Evolutionary conservation across 805 yeast genomes (phyloP).

Genomic region (Lachancea lanzarotensis): DNA sequence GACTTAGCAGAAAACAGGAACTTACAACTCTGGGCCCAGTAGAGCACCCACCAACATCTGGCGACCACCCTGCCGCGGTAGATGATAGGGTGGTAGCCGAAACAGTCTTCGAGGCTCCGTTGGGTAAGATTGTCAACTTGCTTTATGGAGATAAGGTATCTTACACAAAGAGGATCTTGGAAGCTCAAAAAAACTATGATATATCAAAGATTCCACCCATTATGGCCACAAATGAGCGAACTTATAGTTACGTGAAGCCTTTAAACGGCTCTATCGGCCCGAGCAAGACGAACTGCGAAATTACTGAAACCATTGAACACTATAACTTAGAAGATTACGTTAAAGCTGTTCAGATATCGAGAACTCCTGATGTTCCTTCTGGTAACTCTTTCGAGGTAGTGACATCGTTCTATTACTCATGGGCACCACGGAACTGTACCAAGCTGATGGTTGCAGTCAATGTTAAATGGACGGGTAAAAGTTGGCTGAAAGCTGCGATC

Average conservation of each 20-base stretch:
- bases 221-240: conserved; percentile 37
- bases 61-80: conserved; percentile 38
- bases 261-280: conserved; percentile 67
- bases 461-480: conserved; percentile 66
- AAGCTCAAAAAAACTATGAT: conserved; percentile 58
- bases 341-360: conserved; percentile 49
- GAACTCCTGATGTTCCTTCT: conserved; percentile 79
- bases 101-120: conserved; percentile 51
- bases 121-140: conserved; percentile 54
- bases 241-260: conserved; percentile 57
- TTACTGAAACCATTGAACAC: conserved; percentile 52
- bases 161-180: conserved; percentile 39
- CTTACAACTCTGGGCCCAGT: conserved; percentile 34
- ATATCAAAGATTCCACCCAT: conserved; percentile 42
- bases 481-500: conserved; percentile 72
- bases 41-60: conserved; percentile 44
- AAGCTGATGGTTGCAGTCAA: conserved; percentile 45
- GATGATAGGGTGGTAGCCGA: conserved; percentile 53
- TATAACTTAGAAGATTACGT: conserved; percentile 43
- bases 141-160: conserved; percentile 56
- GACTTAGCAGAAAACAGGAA: not conserved
- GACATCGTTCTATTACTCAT: conserved; percentile 50
- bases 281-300: conserved; percentile 61
- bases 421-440: conserved; percentile 57
- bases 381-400: conserved; percentile 61